Base-by-base conservation (phyloP, 192 early-diverging fungal species). In the Kappamyces sp. region DNA sequence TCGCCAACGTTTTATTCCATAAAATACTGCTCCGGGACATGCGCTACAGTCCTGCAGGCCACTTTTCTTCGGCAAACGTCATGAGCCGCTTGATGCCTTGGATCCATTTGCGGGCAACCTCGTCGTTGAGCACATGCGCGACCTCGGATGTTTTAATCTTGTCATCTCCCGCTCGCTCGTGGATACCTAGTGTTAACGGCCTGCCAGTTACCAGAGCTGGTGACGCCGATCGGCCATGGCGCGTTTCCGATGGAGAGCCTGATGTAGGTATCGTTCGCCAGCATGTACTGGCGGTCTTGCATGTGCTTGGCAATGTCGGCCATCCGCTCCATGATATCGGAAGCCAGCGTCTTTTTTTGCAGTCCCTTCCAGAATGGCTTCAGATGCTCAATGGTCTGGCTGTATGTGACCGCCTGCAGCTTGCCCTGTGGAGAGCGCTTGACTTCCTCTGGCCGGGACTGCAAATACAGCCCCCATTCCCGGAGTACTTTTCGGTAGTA, bases 201-300 rank as follows among this genome's bases (percentile, higher is more conserved):
- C 3, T 38, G 34, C 31, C 41, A 70, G 75, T 65, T 77, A 86
- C 88, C 90, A 64, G 93, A 91, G 85, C 92, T 91, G 57, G 93
- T 95, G 15, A 96, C 90, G 39, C 90, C 97, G 69, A 99, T 88
- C 8, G 94, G 97, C 97, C 97, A 99, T 0, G 97, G 92, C 23
- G 94, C 89, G 69, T 99, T 99, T 47, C 97, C 94, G 51, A 99
- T 94, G 0, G 90, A 90, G 42, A 99, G 77, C 55, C 89, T 87
- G 50, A 99, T 70, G 66, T 99, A 99, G 1, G 89, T 78, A 59
- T 96, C 92, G 61, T 92, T 92, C 6, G 97, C 97, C 53, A 86
- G 79, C 71, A 90, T 78, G 49, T 99, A 96, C 72, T 93, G 89
- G 44, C 91, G 78, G 40, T 87, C 76, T 51, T 90, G 86, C 82